A percentile compares a stretch with the other conserved stretches of the same genome.
These are phyloP conservation scores for Acanthamoeba castellanii DNA, from an alignment of 208 protist genomes.

Conservation along the genomic window DNA sequence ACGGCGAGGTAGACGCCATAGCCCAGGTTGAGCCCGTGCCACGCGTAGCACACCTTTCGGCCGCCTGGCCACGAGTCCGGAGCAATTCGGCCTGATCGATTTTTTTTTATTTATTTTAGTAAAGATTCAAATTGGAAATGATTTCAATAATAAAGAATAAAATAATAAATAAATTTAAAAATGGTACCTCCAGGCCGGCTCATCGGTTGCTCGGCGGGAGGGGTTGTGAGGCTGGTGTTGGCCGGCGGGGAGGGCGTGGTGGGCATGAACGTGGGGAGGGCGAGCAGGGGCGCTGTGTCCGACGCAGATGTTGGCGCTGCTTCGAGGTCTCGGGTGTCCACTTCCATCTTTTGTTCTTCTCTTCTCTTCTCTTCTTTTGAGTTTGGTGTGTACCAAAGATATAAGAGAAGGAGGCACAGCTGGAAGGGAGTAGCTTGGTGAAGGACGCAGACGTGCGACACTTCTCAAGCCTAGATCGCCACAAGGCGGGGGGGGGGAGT, in stretches of 20 bases:
- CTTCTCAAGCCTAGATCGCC: too few relatives aligned
- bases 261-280: background rate
- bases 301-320: background rate
- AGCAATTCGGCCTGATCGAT: background rate
- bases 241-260: background rate
- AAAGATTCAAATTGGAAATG: background rate
- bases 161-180: background rate
- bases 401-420: background rate
- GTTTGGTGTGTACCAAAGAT: background rate
- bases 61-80: background rate
- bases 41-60: background rate
- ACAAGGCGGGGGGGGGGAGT: too few relatives aligned
- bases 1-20: background rate
- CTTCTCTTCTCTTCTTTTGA: background rate
- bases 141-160: background rate
- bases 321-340: background rate
- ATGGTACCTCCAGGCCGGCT: too few relatives aligned
- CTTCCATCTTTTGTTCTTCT: background rate
- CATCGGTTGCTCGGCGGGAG: too few relatives aligned
- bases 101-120: too few relatives aligned
- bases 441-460: too few relatives aligned
- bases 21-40: background rate
- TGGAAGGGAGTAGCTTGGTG: too few relatives aligned
- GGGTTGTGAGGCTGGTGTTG: too few relatives aligned
- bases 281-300: background rate